These are phyloP conservation scores for Roridomyces roridus DNA, from an alignment of 768 basidiomycete genomes.

Conservation along the genomic window DNA sequence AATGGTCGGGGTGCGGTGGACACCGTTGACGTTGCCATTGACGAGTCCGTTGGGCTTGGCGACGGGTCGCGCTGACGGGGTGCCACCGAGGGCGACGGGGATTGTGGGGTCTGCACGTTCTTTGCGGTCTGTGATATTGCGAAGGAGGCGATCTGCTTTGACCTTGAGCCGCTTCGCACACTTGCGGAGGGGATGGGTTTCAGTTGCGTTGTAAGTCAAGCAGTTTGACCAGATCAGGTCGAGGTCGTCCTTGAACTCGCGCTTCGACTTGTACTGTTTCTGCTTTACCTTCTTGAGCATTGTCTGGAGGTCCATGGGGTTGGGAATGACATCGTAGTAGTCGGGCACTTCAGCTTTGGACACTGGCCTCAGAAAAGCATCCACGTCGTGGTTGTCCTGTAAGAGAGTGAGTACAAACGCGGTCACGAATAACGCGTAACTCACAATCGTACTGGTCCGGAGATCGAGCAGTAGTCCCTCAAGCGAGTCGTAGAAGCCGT, in stretches of 20 bases:
- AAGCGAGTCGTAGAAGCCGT: conserved; percentile 93
- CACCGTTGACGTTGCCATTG: conserved; percentile 42
- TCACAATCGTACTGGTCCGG: conserved; percentile 73
- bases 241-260: conserved; percentile 92
- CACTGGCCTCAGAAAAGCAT: conserved; percentile 93
- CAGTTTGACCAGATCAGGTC: conserved; percentile 98
- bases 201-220: conserved; percentile 87
- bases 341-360: conserved; percentile 89
- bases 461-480: conserved; percentile 90
- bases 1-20: conserved; percentile 35
- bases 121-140: conserved; percentile 87
- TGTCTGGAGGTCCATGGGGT: conserved; percentile 95
- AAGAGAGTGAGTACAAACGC: conserved; percentile 32
- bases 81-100: conserved; percentile 44
- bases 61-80: too few species aligned
- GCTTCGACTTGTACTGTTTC: conserved; percentile 91
- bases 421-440: conserved; percentile 31
- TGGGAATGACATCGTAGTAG: conserved; percentile 92
- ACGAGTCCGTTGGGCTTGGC: conserved; percentile 35
- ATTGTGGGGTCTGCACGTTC: conserved; percentile 78
- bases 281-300: conserved; percentile 94
- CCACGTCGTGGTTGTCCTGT: conserved; percentile 88
- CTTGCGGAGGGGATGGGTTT: conserved; percentile 88
- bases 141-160: conserved; percentile 86
- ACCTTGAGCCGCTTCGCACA: conserved; percentile 81